Conservation (phyloP, 140 eudicot species). For the Senecio squalidus region DNA sequence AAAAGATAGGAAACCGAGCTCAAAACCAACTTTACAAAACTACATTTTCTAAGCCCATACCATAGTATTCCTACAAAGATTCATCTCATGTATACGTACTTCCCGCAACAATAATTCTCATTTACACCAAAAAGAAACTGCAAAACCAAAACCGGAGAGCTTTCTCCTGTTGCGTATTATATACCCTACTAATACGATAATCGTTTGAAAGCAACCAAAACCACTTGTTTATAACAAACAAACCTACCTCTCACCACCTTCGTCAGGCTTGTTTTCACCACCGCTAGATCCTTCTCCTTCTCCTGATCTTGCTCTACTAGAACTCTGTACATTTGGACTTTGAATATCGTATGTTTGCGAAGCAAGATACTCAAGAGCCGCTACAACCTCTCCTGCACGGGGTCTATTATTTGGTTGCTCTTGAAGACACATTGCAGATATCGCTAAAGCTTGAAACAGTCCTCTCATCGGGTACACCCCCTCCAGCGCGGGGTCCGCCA, state of each 20-base stretch:
- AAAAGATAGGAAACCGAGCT: neutral
- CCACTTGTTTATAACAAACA: conserved; percentile 19
- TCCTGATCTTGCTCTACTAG: conserved; percentile 19
- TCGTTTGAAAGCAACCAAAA: neutral
- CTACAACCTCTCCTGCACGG: conserved; percentile 52
- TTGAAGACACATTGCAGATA: conserved; percentile 76
- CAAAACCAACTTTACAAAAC: neutral
- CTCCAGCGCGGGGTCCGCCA: conserved; percentile 71
- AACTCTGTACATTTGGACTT: conserved; percentile 3
- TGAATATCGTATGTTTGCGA: conserved; percentile 38
- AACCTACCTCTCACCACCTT: neutral
- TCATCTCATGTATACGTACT: neutral
- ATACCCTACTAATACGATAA: conserved; percentile 12
- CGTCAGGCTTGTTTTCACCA: neutral
- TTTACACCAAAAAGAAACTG: neutral
- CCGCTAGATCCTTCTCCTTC: neutral
- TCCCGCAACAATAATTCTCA: conserved; percentile 5
- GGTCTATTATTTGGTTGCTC: conserved; percentile 66
- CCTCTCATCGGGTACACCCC: conserved; percentile 62
- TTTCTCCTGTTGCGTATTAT: neutral
- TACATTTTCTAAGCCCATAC: neutral
- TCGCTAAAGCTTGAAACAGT: conserved; percentile 70
- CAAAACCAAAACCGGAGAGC: neutral
- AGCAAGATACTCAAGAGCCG: conserved; percentile 57
- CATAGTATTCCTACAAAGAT: neutral